Base-by-base conservation (phyloP, 805 yeast genomes). In the Tetrapisispora pingtungensis region DNA sequence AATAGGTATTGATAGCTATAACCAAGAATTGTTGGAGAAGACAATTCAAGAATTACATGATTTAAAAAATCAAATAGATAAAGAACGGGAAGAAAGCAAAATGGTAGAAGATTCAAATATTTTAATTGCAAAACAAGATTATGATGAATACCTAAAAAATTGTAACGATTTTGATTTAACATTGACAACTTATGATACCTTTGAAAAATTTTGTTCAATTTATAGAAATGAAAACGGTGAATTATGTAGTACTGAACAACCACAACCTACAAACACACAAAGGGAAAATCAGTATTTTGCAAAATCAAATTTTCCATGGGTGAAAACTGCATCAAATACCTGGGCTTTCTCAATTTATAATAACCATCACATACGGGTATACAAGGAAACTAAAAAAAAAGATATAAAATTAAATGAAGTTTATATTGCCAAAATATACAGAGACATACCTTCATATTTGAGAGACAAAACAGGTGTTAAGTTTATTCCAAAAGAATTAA, bases 151-250 rank as follows among this genome's bases (percentile, higher is more conserved):
- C 41, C 20, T 59, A 6, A 40, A 48, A 26, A 48, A 46, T n/a
- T 30, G 44, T 2, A 46, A 49, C n/a, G 49, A 61, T 4, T 49
- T 61, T 10, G 59, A 69, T 36, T 45, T 62, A 13, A 61, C 65
- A 1, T 56, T 71, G 46, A 61, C 65, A 3, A 64, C 74, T 0
- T 65, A 65, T 46, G 68, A 68, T 34, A 67, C 68, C 3, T 67
- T 73, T 43, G 52, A 59, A 10, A 64, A 67, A 6, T 68, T 64
- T 41, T 45, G 56, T 13, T 46, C 48, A 22, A 39, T 34, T 7
- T 26, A 22, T 13, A 32, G 12, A 33, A 31, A 37, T 28, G 26
- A n/a, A 14, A 28, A 18, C 27, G 40, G 33, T 10, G 3, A 27
- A n/a, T 26, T 33, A 13, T 12, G 5, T n/a, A 6, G 4, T 12